Base-by-base conservation (phyloP, 2,329 filamentous ascomycete genomes). In the Septoria petroselini region DNA sequence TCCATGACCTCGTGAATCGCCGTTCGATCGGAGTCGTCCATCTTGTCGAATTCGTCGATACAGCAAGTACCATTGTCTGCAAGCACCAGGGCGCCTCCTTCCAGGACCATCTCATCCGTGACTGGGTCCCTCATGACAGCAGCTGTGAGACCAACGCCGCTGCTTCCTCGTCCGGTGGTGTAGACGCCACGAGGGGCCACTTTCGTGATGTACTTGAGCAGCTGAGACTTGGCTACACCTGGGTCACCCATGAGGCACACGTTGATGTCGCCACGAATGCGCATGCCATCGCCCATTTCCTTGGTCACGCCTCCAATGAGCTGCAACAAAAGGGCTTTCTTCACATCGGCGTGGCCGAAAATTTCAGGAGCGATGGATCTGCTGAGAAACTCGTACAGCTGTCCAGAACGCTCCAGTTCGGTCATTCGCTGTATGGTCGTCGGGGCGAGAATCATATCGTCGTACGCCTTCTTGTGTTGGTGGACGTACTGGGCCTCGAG, bases 171-270 rank as follows among this genome's bases (percentile, higher is more conserved):
- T 55, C 86, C 86, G 3, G 86, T 88, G 4, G 86, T 91, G 71
- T 91, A 91, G 9, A 91, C 85, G 62, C 90, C 91, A 56, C 93
- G 88, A 54, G 93, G 93, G 1, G 93, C 91, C 23, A 98, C 93
- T 74, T 98, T 97, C 58, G 90, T 89, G 67, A 98, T 97, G 70
- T 98, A 98, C 73, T 96, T 97, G 59, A 98, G 80, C 59, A 98
- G 76, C 75, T 98, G 93, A 30, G 93, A 98, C 75, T 98, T 98
- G 74, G 93, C 93, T 67, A 98, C 93, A 88, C 93, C 93, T 68
- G 93, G 93, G 66, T 98, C 93, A 78, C 93, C 93, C 93, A 98
- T 98, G 65, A 98, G 75, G 70, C 93, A 97, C 56, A 98, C 85
- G 73, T 98, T 98, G 76, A 98, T 95, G 66, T 98, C 93, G 63